Evolutionary conservation across 1,284 basidiomycete species (phyloP), one percentile per base, ranked within the genome.

Genomic region (Tilletia caries): DNA sequence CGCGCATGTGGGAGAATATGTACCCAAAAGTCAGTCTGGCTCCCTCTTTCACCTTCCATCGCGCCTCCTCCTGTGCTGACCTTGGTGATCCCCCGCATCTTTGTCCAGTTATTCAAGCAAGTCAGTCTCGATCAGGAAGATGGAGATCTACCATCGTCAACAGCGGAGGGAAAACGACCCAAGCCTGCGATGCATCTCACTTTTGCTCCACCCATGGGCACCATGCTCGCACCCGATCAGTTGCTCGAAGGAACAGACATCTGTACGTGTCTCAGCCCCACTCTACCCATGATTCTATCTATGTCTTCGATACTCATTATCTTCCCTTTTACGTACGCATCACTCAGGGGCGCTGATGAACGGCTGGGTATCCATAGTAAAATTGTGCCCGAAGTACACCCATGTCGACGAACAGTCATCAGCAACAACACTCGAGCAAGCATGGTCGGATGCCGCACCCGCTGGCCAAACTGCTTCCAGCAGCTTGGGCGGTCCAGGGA

Each of bases 171-270:
- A 60, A 18, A 34, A 25, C 76, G 78, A 43, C 79, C 79, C 0
- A 46, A 34, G 18, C 79, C 79, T 20, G 34, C 68, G 25, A 62
- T 68, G 12, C 67, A 73, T 41, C 68, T 83, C 4, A 72, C 73
- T 23, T 83, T 83, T 68, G 72, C 72, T 12, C 81, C 81, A 25
- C 73, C 81, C 44, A 80, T 83, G 74, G 68, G 67, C 8, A 67
- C 66, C 15, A 65, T 82, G 48, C 69, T 83, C 43, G 70, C 75
- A 6, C 81, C 81, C 2, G 65, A 66, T 33, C 64, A 48, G 25
- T 58, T 75, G 13, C 66, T 67, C 25, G 71, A 68, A 25, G 79
- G 76, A 2, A 81, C 80, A 0, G 80, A 82, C 33, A 75, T 76
- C 10, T 80, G 68, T 70, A 50, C 58, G 68, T 67, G n/a, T n/a